These are phyloP conservation scores for Exserohilum turcica DNA, from an alignment of 2,329 filamentous ascomycete genomes.

Conservation along the genomic window DNA sequence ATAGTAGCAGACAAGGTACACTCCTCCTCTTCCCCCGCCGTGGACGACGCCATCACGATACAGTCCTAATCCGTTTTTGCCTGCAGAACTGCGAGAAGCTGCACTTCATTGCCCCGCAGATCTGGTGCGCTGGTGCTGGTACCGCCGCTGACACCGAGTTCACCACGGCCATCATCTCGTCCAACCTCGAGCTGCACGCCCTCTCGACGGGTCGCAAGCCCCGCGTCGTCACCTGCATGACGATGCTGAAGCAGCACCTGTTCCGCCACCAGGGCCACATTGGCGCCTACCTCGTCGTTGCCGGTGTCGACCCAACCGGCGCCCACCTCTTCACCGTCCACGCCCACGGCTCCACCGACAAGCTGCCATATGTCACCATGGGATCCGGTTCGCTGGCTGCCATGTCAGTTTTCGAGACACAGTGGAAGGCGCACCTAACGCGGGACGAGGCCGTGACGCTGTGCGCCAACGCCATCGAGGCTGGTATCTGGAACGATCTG, in stretches of 20 bases:
- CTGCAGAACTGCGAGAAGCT: conserved; percentile 95
- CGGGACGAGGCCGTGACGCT: conserved; percentile 82
- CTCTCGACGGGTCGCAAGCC: conserved; percentile 96
- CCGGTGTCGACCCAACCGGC: conserved; percentile 94
- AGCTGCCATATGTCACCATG: conserved; percentile 99
- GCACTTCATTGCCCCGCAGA: conserved; percentile 97
- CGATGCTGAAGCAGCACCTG: conserved; percentile 97
- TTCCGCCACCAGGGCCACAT: conserved; percentile 99
- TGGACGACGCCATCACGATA: background rate
- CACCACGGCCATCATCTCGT: conserved; percentile 97
- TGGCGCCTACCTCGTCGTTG: conserved; percentile 95
- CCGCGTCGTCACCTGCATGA: conserved; percentile 99
- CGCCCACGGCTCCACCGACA: conserved; percentile 97
- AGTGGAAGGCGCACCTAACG: conserved; percentile 81
- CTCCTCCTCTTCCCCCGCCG: background rate
- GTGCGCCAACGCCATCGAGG: conserved; percentile 83
- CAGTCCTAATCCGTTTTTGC: conserved; percentile 17
- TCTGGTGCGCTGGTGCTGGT: conserved; percentile 98
- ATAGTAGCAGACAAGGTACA: conserved; percentile 95
- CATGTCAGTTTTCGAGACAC: conserved; percentile 97
- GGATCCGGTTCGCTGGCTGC: conserved; percentile 93
- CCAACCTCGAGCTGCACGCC: conserved; percentile 95
- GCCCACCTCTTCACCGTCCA: conserved; percentile 97
- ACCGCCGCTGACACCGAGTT: conserved; percentile 99
- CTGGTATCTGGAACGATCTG: conserved; percentile 98